phyloP scores from a whole-genome alignment of 345 rosid species.

The Moricandia arvensis region DNA sequence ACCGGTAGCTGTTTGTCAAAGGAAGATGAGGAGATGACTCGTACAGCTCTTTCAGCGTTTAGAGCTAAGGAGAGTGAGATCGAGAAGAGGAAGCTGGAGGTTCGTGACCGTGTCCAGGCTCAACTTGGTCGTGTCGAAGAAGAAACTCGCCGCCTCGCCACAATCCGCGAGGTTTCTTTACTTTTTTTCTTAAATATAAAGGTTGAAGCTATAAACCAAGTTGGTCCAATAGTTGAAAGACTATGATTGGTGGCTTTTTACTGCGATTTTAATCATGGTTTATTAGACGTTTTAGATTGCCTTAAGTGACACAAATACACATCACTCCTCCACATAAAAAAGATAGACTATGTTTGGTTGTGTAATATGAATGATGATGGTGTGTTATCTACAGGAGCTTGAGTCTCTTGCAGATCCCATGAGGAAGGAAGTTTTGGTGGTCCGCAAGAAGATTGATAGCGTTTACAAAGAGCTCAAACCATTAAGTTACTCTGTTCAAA shows the following conservation, averaged over 20 bases:
- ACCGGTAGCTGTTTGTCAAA: slow-evolving; percentile 66
- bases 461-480: slow-evolving; percentile 87
- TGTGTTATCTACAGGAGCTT: slow-evolving; percentile 59
- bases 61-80: slow-evolving; percentile 75
- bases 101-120: slow-evolving; percentile 55
- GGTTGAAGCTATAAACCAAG: not conserved
- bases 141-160: slow-evolving; percentile 57
- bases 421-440: slow-evolving; percentile 73
- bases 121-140: slow-evolving; percentile 64
- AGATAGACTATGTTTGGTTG: not conserved
- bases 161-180: slow-evolving; percentile 58
- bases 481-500: slow-evolving; percentile 70
- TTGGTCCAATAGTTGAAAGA: not conserved
- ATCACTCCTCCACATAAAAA: not conserved
- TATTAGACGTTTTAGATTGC: not conserved
- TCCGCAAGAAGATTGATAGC: slow-evolving; percentile 78
- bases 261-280: not conserved
- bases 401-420: slow-evolving; percentile 78
- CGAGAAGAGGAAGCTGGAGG: slow-evolving; percentile 59
- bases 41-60: slow-evolving; percentile 53
- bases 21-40: slow-evolving; percentile 89
- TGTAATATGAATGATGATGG: slow-evolving; percentile 11
- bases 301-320: not conserved
- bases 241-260: not conserved
- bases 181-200: not conserved